A percentile compares a stretch with the other conserved stretches of the same genome.
Conservation (phyloP, 2,329 filamentous ascomycete species). For the Fusarium nodosum region DNA sequence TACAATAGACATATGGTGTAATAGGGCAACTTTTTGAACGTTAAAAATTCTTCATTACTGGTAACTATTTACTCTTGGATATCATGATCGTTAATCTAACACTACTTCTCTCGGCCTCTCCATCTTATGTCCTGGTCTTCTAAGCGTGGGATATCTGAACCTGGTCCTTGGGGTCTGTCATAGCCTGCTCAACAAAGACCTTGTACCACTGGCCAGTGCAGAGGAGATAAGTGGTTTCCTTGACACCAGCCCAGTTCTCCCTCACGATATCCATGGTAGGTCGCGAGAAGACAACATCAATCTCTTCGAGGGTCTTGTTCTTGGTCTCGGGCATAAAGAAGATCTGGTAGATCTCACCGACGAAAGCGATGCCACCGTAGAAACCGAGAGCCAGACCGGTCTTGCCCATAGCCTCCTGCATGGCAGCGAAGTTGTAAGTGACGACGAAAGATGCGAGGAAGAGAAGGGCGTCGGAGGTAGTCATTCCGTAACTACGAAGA, state of each 20-base stretch:
- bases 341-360: slow-evolving; percentile 80
- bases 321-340: slow-evolving; percentile 84
- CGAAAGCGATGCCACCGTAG: slow-evolving; percentile 78
- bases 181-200: slow-evolving; percentile 48
- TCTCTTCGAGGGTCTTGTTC: slow-evolving; percentile 76
- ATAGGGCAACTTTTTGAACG: not conserved
- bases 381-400: slow-evolving; percentile 78
- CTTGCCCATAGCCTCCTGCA: slow-evolving; percentile 75
- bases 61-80: slow-evolving; percentile 20
- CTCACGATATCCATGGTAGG: slow-evolving; percentile 73
- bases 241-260: slow-evolving; percentile 64
- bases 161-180: slow-evolving; percentile 29
- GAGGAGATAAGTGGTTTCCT: slow-evolving; percentile 50
- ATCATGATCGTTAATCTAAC: slow-evolving; percentile 29
- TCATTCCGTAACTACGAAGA: slow-evolving; percentile 80
- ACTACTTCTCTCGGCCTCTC: not conserved
- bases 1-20: not conserved
- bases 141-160: slow-evolving; percentile 21
- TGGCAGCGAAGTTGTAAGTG: slow-evolving; percentile 80
- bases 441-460: slow-evolving; percentile 81
- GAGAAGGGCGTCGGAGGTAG: slow-evolving; percentile 74
- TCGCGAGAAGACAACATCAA: slow-evolving; percentile 74
- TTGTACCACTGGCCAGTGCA: slow-evolving; percentile 41
- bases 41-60: slow-evolving; percentile 7
- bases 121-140: not conserved